Conservation (phyloP, 768 basidiomycete genomes). For the Rhizopogon sp. region DNA sequence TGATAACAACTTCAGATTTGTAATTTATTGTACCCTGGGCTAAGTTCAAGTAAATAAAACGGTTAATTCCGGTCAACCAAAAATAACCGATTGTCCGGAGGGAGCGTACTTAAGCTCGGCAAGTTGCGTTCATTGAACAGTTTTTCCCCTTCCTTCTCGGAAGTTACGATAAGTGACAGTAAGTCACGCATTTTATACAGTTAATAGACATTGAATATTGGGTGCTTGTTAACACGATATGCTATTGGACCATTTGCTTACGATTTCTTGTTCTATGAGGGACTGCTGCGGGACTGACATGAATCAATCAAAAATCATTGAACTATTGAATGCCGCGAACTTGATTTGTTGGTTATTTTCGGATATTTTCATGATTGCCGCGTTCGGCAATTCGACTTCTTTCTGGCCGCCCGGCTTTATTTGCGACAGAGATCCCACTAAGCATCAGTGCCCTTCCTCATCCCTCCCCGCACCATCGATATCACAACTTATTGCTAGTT, state of each 20-base stretch:
- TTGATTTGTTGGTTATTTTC: conserved; percentile 21
- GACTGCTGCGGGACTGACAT: neutral
- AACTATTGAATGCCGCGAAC: neutral
- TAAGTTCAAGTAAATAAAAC: neutral
- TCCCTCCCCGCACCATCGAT: conserved; percentile 26
- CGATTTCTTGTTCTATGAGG: too few relatives aligned
- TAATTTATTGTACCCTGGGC: too few relatives aligned
- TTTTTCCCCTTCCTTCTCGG: neutral
- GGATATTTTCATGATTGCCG: conserved; percentile 32
- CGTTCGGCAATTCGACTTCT: conserved; percentile 31
- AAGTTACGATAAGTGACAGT: neutral
- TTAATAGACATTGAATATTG: neutral
- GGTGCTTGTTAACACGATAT: too few relatives aligned
- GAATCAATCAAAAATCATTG: neutral
- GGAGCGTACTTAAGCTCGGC: conserved; percentile 3
- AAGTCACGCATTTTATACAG: neutral
- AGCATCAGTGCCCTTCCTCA: conserved; percentile 21
- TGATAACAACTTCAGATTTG: too few relatives aligned
- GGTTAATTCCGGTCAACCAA: conserved; percentile 8
- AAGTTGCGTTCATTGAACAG: neutral
- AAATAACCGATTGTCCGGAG: conserved; percentile 5
- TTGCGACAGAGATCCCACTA: conserved; percentile 36
- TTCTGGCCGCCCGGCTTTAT: conserved; percentile 34
- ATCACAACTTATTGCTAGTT: conserved; percentile 14
- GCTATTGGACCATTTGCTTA: too few relatives aligned